Conservation (phyloP, 768 basidiomycete species). For the Leccinum olivaceopallidum region DNA sequence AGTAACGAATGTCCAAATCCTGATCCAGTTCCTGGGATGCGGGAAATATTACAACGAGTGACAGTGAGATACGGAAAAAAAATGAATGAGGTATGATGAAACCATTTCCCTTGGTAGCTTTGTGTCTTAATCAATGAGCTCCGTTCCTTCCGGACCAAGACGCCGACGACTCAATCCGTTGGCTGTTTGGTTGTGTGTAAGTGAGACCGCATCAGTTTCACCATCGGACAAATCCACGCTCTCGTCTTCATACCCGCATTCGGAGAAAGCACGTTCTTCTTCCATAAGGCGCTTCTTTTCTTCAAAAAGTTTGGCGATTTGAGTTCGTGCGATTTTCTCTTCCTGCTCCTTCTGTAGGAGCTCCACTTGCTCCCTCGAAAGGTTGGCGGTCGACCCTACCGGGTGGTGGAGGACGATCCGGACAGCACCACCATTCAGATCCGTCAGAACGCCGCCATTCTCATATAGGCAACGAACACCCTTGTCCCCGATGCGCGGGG, state of each 20-base stretch:
- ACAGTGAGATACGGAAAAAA: neutral
- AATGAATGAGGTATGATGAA: neutral
- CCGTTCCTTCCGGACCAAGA: constrained; percentile 27
- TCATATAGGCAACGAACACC: constrained; percentile 26
- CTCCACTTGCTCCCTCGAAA: constrained; percentile 29
- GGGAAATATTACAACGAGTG: constrained; percentile 2
- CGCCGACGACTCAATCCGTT: constrained; percentile 1
- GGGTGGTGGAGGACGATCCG: constrained; percentile 27
- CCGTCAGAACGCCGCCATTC: constrained; percentile 11
- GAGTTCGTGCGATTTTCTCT: constrained; percentile 5
- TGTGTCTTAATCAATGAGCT: constrained; percentile 16
- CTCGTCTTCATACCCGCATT: constrained; percentile 22
- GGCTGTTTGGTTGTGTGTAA: neutral
- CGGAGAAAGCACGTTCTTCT: constrained; percentile 8
- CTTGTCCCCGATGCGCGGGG: constrained; percentile 30
- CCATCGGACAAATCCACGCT: constrained; percentile 8
- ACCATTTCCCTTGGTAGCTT: neutral
- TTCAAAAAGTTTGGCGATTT: constrained; percentile 18
- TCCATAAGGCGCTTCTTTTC: constrained; percentile 2
- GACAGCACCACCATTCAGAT: constrained; percentile 10
- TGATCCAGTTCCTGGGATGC: constrained; percentile 27
- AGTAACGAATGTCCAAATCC: neutral
- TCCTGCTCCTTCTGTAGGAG: constrained; percentile 16
- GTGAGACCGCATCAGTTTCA: neutral
- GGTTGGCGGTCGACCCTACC: constrained; percentile 22